These are phyloP conservation scores for Ilyonectria robusta DNA, from an alignment of 2,329 filamentous ascomycete genomes.

Conservation along the genomic window DNA sequence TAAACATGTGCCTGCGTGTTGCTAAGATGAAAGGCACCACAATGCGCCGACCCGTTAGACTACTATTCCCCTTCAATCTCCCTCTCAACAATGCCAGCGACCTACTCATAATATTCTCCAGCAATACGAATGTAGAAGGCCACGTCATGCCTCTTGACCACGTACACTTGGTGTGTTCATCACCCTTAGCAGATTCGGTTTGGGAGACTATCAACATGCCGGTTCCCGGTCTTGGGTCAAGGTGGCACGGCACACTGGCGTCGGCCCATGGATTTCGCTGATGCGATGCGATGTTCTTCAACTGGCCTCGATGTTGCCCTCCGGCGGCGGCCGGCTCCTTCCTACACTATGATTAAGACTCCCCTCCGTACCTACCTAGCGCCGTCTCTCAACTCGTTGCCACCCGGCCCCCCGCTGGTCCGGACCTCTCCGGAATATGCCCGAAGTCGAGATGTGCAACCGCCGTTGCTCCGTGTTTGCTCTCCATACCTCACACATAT, in stretches of 20 bases:
- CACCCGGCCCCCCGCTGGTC: slow-evolving; percentile 6
- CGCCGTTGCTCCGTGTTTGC: background rate
- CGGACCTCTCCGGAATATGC: slow-evolving; percentile 3
- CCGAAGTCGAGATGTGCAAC: background rate
- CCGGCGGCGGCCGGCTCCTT: background rate
- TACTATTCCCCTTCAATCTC: background rate
- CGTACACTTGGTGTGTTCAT: background rate
- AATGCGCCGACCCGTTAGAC: background rate
- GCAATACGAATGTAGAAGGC: background rate
- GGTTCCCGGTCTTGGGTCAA: background rate
- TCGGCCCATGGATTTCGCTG: slow-evolving; percentile 5
- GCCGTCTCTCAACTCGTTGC: background rate
- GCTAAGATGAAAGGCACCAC: background rate
- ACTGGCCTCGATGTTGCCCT: background rate
- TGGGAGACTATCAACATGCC: background rate
- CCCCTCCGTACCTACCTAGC: slow-evolving; percentile 8
- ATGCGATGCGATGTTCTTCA: slow-evolving; percentile 7
- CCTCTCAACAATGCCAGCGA: background rate
- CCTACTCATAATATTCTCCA: background rate
- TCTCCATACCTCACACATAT: background rate
- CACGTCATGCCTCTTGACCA: background rate
- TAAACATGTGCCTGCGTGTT: background rate
- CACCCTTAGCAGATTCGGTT: background rate
- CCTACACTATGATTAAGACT: background rate
- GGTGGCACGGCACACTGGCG: background rate